Evolutionary conservation across 1,284 basidiomycete species (phyloP).

Genomic region (Phellopilus nigrolimitatus): DNA sequence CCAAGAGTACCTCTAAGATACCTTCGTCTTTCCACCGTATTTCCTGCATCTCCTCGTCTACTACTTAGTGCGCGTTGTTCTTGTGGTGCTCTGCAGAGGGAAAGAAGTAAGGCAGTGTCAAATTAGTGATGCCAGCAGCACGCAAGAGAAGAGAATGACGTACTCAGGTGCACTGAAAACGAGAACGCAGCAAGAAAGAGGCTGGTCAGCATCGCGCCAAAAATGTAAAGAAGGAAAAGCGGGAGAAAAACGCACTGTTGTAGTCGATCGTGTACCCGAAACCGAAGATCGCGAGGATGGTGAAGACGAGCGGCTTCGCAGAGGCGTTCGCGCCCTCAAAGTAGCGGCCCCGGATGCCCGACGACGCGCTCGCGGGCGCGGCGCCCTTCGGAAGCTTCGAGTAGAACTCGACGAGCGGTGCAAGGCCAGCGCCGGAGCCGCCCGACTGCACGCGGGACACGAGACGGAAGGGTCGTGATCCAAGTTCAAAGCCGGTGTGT

Average conservation of each 20-base stretch:
- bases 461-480: neutral
- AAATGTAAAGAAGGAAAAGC: constrained; percentile 5
- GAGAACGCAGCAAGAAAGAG: neutral
- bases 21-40: too few relatives aligned
- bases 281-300: constrained; percentile 73
- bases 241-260: constrained; percentile 63
- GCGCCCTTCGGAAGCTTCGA: constrained; percentile 84
- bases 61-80: constrained; percentile 68
- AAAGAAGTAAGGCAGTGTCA: constrained; percentile 24
- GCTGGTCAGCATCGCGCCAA: constrained; percentile 13
- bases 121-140: neutral
- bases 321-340: constrained; percentile 86
- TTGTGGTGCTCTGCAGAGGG: constrained; percentile 74
- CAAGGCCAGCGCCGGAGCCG: constrained; percentile 76
- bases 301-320: constrained; percentile 66
- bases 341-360: constrained; percentile 74
- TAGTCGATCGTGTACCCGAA: constrained; percentile 90
- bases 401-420: constrained; percentile 89
- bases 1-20: too few relatives aligned
- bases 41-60: too few relatives aligned
- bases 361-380: constrained; percentile 53
- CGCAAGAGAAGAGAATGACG: constrained; percentile 28
- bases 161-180: constrained; percentile 72
- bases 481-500: neutral
- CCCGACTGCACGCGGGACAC: constrained; percentile 45